phyloP scores from a whole-genome alignment of 2,329 filamentous ascomycete genomes.

The Blumeria hordei region DNA sequence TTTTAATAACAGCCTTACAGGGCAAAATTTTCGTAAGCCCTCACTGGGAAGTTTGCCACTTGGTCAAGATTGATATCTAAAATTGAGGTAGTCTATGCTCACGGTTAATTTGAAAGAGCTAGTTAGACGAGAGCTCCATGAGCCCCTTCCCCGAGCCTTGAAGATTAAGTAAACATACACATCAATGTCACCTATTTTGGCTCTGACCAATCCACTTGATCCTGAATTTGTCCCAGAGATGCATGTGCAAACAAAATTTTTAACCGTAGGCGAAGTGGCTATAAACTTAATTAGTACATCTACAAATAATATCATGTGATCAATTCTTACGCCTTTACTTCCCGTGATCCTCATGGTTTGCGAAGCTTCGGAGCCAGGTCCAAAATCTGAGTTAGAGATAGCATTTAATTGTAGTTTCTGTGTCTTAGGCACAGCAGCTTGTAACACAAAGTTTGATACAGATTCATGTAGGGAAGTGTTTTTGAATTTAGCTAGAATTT shows the following conservation, averaged over 20 bases:
- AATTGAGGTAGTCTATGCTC: too few species aligned
- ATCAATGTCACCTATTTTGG: slow-evolving; percentile 19
- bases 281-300: slow-evolving; percentile 4
- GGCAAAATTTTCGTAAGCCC: too few species aligned
- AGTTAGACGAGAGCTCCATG: too few species aligned
- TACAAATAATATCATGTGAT: not conserved
- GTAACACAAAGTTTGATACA: slow-evolving; percentile 56
- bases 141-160: not conserved
- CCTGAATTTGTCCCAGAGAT: slow-evolving; percentile 45
- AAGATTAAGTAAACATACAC: not conserved
- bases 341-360: slow-evolving; percentile 76
- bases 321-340: slow-evolving; percentile 63
- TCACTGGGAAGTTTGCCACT: too few species aligned
- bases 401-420: slow-evolving; percentile 83
- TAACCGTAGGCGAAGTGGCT: slow-evolving; percentile 66
- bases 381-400: slow-evolving; percentile 61
- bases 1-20: too few species aligned
- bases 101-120: too few species aligned
- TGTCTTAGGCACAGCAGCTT: slow-evolving; percentile 88
- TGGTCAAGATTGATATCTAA: too few species aligned
- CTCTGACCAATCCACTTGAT: slow-evolving; percentile 95
- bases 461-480: slow-evolving; percentile 43
- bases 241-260: slow-evolving; percentile 61
- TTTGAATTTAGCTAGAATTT: slow-evolving; percentile 62
- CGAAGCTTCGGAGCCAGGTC: slow-evolving; percentile 56